Evolutionary conservation across 495 filamentous ascomycete species (phyloP), one percentile per base, ranked within the genome.

Genomic region (Penicillium soppii): DNA sequence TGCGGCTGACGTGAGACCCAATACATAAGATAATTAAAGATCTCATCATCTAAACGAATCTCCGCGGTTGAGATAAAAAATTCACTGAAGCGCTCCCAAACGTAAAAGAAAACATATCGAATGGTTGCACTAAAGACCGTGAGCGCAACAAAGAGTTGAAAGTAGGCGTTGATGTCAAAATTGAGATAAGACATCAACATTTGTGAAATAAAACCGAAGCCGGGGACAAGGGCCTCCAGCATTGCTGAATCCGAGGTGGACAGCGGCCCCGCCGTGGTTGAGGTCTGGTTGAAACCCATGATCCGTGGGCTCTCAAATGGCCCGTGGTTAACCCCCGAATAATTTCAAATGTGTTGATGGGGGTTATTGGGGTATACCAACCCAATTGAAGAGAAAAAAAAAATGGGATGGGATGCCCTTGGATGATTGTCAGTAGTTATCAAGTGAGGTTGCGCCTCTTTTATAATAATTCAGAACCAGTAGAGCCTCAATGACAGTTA

Each of bases 201-300:
- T 2, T 77, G 67, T 0, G 85, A 83, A 43, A 89, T 70, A 53
- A 87, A 62, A 1, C 82, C 77, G 65, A 89, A 90, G 13, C 88
- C 88, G 0, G 88, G 88, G 47, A 92, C 82, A 62, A 92, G 77
- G 21, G 80, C 74, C 52, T 92, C 87, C 13, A 92, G 74, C n/a
- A 90, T 70, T n/a, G 58, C 62, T 1, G 66, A 65, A 16, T 74
- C 71, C 7, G 63, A 50, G 1, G 58, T 49, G 3, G 50, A 54
- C 9, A 60, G 40, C 15, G 41, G 33, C 17, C 29, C 54, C 16
- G 45, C 48, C 9, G 62, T 61, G 3, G 64, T 58, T 3, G 63
- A 54, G 10, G 49, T 56, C 10, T 58, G 59, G 33, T 66, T 63
- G 32, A 33, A 57, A 21, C 55, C 47, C 52, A 68, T 72, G 53